A percentile compares a stretch with the other conserved stretches of the same genome.
These are phyloP conservation scores for Solanum rostratum DNA, from an alignment of 257 asterid species.

Conservation along the genomic window DNA sequence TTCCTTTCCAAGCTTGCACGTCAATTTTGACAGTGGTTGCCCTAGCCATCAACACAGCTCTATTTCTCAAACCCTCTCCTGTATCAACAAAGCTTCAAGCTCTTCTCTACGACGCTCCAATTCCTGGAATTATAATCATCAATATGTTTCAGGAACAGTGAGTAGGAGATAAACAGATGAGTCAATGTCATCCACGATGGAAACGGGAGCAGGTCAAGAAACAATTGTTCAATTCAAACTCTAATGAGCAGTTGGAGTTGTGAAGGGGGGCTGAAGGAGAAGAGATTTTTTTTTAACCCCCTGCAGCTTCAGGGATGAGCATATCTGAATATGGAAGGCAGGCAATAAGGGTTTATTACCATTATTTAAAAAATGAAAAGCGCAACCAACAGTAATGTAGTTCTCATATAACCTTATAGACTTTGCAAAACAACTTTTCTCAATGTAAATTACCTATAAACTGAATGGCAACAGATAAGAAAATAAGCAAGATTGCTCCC, in stretches of 20 bases:
- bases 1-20: background rate
- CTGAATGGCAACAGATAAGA: background rate
- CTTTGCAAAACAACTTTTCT: background rate
- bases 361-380: background rate
- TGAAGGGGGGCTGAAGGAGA: background rate
- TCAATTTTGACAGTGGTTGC: background rate
- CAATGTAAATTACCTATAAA: background rate
- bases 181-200: background rate
- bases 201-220: background rate
- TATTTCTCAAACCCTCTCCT: slow-evolving; percentile 25
- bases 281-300: background rate
- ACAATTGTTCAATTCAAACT: background rate
- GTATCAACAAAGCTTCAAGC: slow-evolving; percentile 57
- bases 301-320: background rate
- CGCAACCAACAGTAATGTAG: background rate
- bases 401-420: background rate
- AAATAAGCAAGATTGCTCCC: background rate
- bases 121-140: slow-evolving; percentile 36
- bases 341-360: background rate
- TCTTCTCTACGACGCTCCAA: slow-evolving; percentile 78
- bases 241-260: background rate
- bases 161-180: background rate
- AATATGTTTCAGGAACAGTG: background rate
- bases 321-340: background rate
- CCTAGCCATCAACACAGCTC: background rate